Evolutionary conservation across 768 basidiomycete genomes (phyloP), one percentile per base, ranked within the genome.

Genomic region (Steccherinum ochraceum): DNA sequence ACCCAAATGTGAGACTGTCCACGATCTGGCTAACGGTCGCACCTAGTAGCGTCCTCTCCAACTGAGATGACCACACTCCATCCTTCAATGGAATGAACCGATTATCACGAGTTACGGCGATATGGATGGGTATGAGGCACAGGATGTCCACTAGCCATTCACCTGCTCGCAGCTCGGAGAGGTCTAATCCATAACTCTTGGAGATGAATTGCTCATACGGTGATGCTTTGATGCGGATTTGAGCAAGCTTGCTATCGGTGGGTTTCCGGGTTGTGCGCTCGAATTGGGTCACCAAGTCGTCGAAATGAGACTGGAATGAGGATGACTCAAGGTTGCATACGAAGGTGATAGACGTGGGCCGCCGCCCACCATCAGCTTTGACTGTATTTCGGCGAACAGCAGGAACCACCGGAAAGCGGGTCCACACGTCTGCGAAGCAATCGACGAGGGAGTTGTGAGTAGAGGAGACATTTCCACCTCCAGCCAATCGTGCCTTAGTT

Each of bases 61-160:
- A 61, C 13, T 73, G 71, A 0, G 73, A 55, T 0, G 80, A 81
- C 39, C 65, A 70, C 0, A 82, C 71, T 0, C 78, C 78, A 57
- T 84, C 80, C 49, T 80, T 81, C 20, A 84, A 63, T 0, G 83
- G 82, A 5, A 84, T 54, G 52, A 84, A 83, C 0, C 79, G 67
- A 55, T 84, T 84, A 44, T 83, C 80, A 12, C 69, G 69, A 2
- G 79, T 76, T 19, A 84, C 58, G 0, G 81, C 83, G 24, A 84
- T 70, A 23, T 84, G 82, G 21, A 84, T 82, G 0, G 82, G 82
- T 41, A 84, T 82, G 24, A 84, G 65, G 50, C 82, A 84, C 1
- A 84, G 53, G 7, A 83, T 60, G 12, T 81, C 77, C 0, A 78
- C 79, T 0, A 84, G 60, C 83, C 83, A 84, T 60, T 84, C 80